Conservation (phyloP, 2,329 filamentous ascomycete genomes). For the Peltaster fructicola region DNA sequence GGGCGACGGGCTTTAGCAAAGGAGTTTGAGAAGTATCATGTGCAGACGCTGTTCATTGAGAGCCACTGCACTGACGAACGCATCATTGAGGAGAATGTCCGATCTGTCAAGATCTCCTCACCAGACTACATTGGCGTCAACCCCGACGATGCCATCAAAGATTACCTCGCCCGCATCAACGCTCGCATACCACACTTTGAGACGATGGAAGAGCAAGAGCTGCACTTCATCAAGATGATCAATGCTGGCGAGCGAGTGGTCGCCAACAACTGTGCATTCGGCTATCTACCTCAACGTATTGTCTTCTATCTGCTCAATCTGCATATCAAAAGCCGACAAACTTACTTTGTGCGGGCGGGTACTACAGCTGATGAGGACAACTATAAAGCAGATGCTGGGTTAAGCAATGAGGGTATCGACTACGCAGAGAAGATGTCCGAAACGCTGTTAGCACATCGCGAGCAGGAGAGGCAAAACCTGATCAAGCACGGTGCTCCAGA, state of each 20-base stretch:
- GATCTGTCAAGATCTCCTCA: slow-evolving; percentile 93
- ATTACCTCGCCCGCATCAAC: slow-evolving; percentile 80
- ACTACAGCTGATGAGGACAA: slow-evolving; percentile 75
- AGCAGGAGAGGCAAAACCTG: slow-evolving; percentile 57
- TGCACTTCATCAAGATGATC: slow-evolving; percentile 99
- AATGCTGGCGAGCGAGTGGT: slow-evolving; percentile 86
- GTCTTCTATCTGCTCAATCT: slow-evolving; percentile 97
- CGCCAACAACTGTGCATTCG: slow-evolving; percentile 94
- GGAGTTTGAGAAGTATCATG: slow-evolving; percentile 94
- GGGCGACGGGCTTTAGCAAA: slow-evolving; percentile 75
- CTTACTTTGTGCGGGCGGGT: slow-evolving; percentile 80
- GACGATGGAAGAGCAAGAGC: slow-evolving; percentile 82
- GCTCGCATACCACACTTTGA: slow-evolving; percentile 91
- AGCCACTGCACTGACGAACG: slow-evolving; percentile 84
- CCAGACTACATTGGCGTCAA: slow-evolving; percentile 93
- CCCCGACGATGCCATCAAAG: slow-evolving; percentile 74
- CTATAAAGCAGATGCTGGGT: slow-evolving; percentile 75
- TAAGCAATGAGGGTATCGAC: slow-evolving; percentile 61
- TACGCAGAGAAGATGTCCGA: slow-evolving; percentile 81
- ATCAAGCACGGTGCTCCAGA: slow-evolving; percentile 46
- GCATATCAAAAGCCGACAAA: slow-evolving; percentile 87
- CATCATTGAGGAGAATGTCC: slow-evolving; percentile 90
- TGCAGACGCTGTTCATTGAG: slow-evolving; percentile 91
- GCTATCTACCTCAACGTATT: slow-evolving; percentile 89
- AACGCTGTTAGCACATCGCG: slow-evolving; percentile 62